phyloP scores from a whole-genome alignment of 2,329 filamentous ascomycete species.

The Conoideocrella luteorostrata region DNA sequence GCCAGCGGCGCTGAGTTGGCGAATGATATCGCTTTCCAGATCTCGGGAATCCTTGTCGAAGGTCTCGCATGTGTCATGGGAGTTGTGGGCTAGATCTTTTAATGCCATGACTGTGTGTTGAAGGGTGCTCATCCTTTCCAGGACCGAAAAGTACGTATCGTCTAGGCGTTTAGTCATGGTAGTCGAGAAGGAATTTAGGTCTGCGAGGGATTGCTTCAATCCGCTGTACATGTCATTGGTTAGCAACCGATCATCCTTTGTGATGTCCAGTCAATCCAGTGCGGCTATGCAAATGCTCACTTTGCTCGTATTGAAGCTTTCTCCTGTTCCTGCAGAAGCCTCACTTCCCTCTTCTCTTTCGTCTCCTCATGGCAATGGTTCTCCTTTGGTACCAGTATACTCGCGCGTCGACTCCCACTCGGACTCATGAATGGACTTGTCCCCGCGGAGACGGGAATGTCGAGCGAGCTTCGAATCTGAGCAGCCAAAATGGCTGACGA shows the following conservation, averaged over 20 bases:
- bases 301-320: constrained; percentile 24
- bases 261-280: not conserved
- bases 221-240: too few relatives aligned
- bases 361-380: constrained; percentile 23
- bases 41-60: constrained; percentile 56
- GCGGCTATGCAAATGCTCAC: constrained; percentile 17
- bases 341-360: constrained; percentile 37
- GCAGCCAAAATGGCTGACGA: constrained; percentile 11
- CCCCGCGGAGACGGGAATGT: constrained; percentile 38
- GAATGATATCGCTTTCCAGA: constrained; percentile 52
- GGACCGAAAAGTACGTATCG: constrained; percentile 65
- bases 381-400: constrained; percentile 29
- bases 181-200: constrained; percentile 55
- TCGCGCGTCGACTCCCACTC: constrained; percentile 37
- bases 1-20: constrained; percentile 54
- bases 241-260: not conserved
- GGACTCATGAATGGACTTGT: constrained; percentile 37
- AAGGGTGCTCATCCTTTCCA: constrained; percentile 60
- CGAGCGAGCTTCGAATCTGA: constrained; percentile 34
- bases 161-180: constrained; percentile 61
- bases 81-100: constrained; percentile 59
- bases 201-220: constrained; percentile 43
- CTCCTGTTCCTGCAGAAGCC: constrained; percentile 31
- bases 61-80: constrained; percentile 48
- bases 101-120: constrained; percentile 59